Percentiles rank a stretch among this genome's conserved stretches.
These are phyloP conservation scores for Neofusicoccum umdonicola DNA, from an alignment of 2,329 filamentous ascomycete species.

Conservation along the genomic window DNA sequence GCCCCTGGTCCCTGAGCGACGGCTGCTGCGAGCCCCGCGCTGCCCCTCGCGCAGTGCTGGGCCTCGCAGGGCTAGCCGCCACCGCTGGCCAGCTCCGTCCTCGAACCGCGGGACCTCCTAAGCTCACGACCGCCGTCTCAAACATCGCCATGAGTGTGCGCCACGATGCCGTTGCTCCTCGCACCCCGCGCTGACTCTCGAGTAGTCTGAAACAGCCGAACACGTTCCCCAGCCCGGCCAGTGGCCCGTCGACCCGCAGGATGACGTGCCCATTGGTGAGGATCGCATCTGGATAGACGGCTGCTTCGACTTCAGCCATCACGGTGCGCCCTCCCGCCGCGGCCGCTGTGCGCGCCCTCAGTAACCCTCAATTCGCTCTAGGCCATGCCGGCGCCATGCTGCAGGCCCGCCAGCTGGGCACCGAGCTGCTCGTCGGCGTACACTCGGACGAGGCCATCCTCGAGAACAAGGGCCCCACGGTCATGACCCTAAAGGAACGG, in stretches of 20 bases:
- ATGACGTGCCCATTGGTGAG: constrained; percentile 56
- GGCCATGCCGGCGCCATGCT: constrained; percentile 96
- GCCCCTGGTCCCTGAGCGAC: not conserved
- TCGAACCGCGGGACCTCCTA: not conserved
- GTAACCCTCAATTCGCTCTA: constrained; percentile 36
- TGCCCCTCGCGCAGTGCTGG: not conserved
- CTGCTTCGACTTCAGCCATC: constrained; percentile 99
- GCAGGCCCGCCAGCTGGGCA: constrained; percentile 87
- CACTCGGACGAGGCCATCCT: constrained; percentile 95
- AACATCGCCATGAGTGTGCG: constrained; percentile 19
- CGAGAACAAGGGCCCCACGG: constrained; percentile 95
- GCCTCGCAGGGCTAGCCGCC: not conserved
- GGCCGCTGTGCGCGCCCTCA: not conserved
- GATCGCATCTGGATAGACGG: constrained; percentile 96
- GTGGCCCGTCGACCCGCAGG: constrained; percentile 65
- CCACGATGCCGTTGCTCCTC: not conserved
- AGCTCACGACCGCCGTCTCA: constrained; percentile 10
- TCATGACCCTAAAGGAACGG: constrained; percentile 93
- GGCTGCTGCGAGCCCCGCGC: not conserved
- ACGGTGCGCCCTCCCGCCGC: constrained; percentile 57
- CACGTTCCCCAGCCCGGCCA: constrained; percentile 53
- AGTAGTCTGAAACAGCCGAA: constrained; percentile 25
- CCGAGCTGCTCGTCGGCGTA: constrained; percentile 85
- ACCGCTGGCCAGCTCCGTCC: not conserved
- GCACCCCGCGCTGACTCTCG: not conserved